Percentiles rank a stretch among this genome's conserved stretches.
Evolutionary conservation across 306 rosid genomes (phyloP).

Genomic region (Coriaria nepalensis): DNA sequence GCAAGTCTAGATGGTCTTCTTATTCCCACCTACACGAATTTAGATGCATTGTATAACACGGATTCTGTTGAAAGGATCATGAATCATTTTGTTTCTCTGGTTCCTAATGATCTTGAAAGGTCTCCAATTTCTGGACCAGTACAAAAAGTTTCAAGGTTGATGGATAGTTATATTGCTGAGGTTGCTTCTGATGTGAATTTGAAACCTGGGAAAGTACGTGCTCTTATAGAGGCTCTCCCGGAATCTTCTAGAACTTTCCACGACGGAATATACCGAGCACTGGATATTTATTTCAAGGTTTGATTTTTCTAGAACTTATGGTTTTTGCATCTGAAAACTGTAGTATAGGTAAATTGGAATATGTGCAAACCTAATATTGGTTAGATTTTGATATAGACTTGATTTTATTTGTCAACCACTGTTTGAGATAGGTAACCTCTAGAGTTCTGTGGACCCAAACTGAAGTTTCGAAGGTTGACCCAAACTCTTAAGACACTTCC

Average conservation of each 20-base stretch:
- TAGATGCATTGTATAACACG: constrained; percentile 60
- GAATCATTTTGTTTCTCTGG: constrained; percentile 51
- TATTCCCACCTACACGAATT: constrained; percentile 73
- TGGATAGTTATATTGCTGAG: constrained; percentile 44
- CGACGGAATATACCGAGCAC: constrained; percentile 79
- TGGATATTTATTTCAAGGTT: constrained; percentile 89
- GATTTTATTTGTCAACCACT: no score
- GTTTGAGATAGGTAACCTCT: no score
- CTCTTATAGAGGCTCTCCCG: constrained; percentile 53
- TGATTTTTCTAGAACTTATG: no score
- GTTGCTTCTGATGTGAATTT: constrained; percentile 45
- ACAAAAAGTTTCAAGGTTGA: constrained; percentile 46
- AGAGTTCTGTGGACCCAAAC: no score
- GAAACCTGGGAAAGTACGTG: constrained; percentile 31
- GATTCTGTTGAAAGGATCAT: constrained; percentile 59
- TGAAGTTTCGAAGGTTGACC: no score
- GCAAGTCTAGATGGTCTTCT: constrained; percentile 80
- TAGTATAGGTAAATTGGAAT: no score
- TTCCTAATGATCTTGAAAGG: constrained; percentile 36
- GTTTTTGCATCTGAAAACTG: no score
- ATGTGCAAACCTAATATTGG: no score
- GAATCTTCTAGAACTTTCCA: constrained; percentile 65
- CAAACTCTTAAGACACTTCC: no score
- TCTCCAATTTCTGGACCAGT: constrained; percentile 43
- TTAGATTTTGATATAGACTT: no score